Evolutionary conservation across 2,329 filamentous ascomycete genomes (phyloP).

Genomic region (Alternaria sp.): DNA sequence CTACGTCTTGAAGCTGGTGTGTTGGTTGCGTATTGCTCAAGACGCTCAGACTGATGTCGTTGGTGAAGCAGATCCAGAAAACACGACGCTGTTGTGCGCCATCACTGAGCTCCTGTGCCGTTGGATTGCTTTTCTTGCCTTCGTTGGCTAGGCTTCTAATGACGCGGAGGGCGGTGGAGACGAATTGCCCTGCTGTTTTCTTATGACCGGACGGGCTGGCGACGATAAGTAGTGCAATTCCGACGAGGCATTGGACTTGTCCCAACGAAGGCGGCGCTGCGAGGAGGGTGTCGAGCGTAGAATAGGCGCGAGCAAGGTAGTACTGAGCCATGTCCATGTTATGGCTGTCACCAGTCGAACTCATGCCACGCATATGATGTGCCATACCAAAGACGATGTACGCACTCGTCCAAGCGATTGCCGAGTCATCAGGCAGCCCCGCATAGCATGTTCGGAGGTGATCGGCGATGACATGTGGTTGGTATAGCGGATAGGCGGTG

Average conservation of each 20-base stretch:
- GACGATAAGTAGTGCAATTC: slow-evolving; percentile 23
- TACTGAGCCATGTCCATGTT: slow-evolving; percentile 31
- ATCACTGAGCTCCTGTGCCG: slow-evolving; percentile 5
- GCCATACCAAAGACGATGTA: slow-evolving; percentile 36
- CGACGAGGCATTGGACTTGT: slow-evolving; percentile 32
- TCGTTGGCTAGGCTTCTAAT: slow-evolving; percentile 29
- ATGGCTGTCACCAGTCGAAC: slow-evolving; percentile 21
- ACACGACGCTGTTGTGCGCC: slow-evolving; percentile 28
- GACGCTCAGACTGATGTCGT: slow-evolving; percentile 24
- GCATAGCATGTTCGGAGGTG: slow-evolving; percentile 35
- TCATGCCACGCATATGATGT: slow-evolving; percentile 33
- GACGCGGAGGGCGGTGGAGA: slow-evolving; percentile 32
- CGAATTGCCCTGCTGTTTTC: slow-evolving; percentile 19
- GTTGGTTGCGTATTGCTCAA: slow-evolving; percentile 24
- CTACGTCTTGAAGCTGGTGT: slow-evolving; percentile 28
- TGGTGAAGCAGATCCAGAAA: slow-evolving; percentile 35
- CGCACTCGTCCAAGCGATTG: slow-evolving; percentile 31
- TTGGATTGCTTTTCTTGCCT: slow-evolving; percentile 6
- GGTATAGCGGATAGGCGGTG: slow-evolving; percentile 29
- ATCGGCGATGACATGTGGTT: slow-evolving; percentile 25
- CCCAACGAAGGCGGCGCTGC: slow-evolving; percentile 23
- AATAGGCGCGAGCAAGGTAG: slow-evolving; percentile 26
- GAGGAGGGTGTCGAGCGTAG: slow-evolving; percentile 20
- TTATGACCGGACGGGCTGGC: slow-evolving; percentile 15
- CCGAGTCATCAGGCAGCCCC: slow-evolving; percentile 25